Percentiles rank a stretch among this genome's conserved stretches.
These are phyloP conservation scores for Colletotrichum shisoi DNA, from an alignment of 2,329 filamentous ascomycete genomes.

Conservation along the genomic window DNA sequence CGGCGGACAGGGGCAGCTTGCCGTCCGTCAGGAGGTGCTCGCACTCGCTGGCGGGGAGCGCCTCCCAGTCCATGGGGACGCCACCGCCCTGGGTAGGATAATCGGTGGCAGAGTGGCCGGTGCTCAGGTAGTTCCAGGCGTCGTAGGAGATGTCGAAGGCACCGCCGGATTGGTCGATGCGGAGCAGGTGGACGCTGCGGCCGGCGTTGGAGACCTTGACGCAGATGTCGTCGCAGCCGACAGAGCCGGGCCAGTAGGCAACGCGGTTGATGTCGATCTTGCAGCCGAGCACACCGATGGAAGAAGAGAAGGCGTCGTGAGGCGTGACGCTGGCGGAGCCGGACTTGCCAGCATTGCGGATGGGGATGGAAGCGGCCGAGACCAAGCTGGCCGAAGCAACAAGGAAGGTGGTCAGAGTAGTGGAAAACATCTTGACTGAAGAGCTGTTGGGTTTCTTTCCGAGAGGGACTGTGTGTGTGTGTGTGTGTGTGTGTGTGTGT, in stretches of 20 bases:
- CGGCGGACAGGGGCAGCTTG: constrained; percentile 63
- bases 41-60: constrained; percentile 59
- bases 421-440: constrained; percentile 42
- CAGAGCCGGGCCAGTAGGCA: constrained; percentile 65
- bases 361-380: constrained; percentile 44
- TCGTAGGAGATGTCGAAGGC: constrained; percentile 69
- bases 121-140: constrained; percentile 66
- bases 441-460: constrained; percentile 4
- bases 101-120: constrained; percentile 57
- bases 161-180: constrained; percentile 63
- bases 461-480: constrained; percentile 7
- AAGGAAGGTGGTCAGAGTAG: constrained; percentile 46
- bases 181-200: constrained; percentile 64
- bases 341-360: constrained; percentile 37
- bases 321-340: constrained; percentile 57
- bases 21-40: constrained; percentile 57
- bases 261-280: constrained; percentile 68
- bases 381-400: constrained; percentile 43
- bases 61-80: constrained; percentile 60
- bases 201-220: constrained; percentile 60
- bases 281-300: constrained; percentile 66
- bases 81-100: constrained; percentile 59
- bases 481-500: no score
- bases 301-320: constrained; percentile 65
- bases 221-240: constrained; percentile 66